These are phyloP conservation scores for Talaromyces funiculosus DNA, from an alignment of 2,329 filamentous ascomycete species.

Conservation along the genomic window DNA sequence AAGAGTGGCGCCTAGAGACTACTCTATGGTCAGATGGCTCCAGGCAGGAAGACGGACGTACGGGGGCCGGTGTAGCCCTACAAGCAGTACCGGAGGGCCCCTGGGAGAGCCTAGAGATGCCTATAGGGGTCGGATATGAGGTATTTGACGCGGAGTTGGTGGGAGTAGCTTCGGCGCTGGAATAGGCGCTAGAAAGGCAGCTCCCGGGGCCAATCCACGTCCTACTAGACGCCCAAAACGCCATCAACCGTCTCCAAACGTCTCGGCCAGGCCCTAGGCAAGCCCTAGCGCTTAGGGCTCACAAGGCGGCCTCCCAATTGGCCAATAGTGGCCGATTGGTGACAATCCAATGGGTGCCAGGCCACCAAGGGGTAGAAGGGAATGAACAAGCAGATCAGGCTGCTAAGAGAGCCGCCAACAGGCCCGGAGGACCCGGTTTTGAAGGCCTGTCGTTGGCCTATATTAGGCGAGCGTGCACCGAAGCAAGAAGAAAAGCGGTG, in stretches of 20 bases:
- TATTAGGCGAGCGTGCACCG: no score
- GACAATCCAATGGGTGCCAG: background rate
- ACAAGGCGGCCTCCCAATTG: background rate
- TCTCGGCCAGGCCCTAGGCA: no score
- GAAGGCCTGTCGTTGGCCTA: no score
- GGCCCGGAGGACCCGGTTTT: background rate
- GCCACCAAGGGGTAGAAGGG: background rate
- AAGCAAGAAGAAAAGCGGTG: no score
- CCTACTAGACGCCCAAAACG: background rate
- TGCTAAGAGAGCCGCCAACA: background rate
- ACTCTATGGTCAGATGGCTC: background rate
- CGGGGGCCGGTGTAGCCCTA: background rate
- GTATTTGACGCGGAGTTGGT: background rate
- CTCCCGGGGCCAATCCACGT: background rate
- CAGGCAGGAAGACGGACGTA: background rate
- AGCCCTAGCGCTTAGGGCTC: background rate
- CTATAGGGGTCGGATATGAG: background rate
- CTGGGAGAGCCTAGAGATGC: background rate
- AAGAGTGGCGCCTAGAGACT: background rate
- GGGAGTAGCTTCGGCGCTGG: background rate
- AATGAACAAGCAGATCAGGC: background rate
- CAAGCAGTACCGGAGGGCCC: background rate
- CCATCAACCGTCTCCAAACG: background rate
- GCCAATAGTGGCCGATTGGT: background rate
- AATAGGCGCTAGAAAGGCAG: background rate